Evolutionary conservation across 257 asterid species (phyloP).

Genomic region (Gardenia jasminoides): DNA sequence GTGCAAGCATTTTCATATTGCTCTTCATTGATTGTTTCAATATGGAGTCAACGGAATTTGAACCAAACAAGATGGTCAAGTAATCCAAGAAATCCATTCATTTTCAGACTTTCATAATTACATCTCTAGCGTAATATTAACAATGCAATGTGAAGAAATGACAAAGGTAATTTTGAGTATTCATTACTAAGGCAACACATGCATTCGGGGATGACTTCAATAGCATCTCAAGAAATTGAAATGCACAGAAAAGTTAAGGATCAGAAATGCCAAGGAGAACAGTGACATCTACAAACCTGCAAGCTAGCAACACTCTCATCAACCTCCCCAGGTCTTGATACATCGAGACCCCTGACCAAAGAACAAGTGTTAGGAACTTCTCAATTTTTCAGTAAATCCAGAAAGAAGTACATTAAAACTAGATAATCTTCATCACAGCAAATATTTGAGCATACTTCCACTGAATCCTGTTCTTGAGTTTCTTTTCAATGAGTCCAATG

Average conservation of each 20-base stretch:
- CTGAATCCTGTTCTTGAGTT: conserved; percentile 90
- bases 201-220: neutral
- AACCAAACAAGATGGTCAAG: neutral
- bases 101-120: neutral
- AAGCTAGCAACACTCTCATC: conserved; percentile 66
- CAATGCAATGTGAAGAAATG: neutral
- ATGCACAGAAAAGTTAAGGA: neutral
- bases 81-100: neutral
- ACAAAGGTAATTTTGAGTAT: neutral
- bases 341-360: conserved; percentile 73
- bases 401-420: neutral
- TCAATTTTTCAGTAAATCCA: conserved; percentile 21
- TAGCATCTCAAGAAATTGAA: neutral
- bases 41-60: neutral
- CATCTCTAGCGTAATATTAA: neutral
- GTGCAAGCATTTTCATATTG: neutral
- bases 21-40: neutral
- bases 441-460: conserved; percentile 73
- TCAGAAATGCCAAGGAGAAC: neutral
- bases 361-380: conserved; percentile 24
- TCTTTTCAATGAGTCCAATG: conserved; percentile 95
- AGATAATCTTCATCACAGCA: conserved; percentile 2
- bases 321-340: conserved; percentile 74
- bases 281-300: conserved; percentile 50
- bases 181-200: neutral